A percentile compares a stretch with the other conserved stretches of the same genome.
phyloP scores from a whole-genome alignment of 2,329 filamentous ascomycete genomes.

The Cadophora sp. region DNA sequence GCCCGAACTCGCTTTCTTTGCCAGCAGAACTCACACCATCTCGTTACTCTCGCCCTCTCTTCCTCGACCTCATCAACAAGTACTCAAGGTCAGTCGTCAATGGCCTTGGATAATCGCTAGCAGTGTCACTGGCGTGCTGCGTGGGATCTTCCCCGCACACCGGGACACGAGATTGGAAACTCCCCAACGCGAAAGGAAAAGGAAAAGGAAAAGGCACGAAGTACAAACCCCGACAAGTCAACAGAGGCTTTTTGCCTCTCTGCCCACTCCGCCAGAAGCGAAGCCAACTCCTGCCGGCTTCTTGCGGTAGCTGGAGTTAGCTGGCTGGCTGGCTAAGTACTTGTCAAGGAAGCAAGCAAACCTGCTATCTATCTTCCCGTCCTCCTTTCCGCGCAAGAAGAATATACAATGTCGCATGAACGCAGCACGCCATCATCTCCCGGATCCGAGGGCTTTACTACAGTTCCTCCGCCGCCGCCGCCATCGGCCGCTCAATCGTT shows the following conservation, averaged over 20 bases:
- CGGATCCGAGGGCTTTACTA: slow-evolving; percentile 39
- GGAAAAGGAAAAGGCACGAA: no score
- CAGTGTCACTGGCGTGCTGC: slow-evolving; percentile 61
- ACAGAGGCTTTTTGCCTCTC: background rate
- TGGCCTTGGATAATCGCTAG: slow-evolving; percentile 63
- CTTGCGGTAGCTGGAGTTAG: slow-evolving; percentile 34
- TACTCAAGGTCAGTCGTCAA: slow-evolving; percentile 50
- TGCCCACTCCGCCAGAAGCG: background rate
- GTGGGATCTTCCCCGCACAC: slow-evolving; percentile 65
- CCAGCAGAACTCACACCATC: slow-evolving; percentile 18
- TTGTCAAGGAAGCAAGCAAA: slow-evolving; percentile 39
- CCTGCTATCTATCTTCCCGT: slow-evolving; percentile 29
- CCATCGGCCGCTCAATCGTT: slow-evolving; percentile 33
- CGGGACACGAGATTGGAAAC: slow-evolving; percentile 52
- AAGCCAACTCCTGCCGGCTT: slow-evolving; percentile 20
- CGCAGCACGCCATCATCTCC: slow-evolving; percentile 47
- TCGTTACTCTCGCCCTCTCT: slow-evolving; percentile 15
- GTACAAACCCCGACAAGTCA: background rate
- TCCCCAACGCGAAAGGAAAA: slow-evolving; percentile 57
- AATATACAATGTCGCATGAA: slow-evolving; percentile 53
- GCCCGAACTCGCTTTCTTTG: slow-evolving; percentile 20
- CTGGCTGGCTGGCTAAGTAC: slow-evolving; percentile 32
- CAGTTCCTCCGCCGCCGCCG: slow-evolving; percentile 32
- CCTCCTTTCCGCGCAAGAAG: slow-evolving; percentile 45
- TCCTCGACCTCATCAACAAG: slow-evolving; percentile 14